Evolutionary conservation across 2,329 filamentous ascomycete genomes (phyloP), one percentile per base, ranked within the genome.

Genomic region (Pseudogymnoascus pannorum): DNA sequence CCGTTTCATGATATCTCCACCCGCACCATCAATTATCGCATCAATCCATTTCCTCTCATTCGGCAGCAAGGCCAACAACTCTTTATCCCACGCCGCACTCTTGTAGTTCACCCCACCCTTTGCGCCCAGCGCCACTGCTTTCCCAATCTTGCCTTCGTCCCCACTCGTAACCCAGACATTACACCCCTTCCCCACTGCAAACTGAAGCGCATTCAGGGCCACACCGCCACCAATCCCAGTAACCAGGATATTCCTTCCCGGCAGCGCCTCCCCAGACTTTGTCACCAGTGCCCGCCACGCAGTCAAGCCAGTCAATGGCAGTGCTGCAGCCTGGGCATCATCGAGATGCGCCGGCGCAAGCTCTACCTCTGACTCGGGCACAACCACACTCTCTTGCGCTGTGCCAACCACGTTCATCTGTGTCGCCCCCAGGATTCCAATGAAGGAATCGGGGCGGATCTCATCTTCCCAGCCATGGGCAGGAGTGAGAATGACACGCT

Each of bases 151-250:
- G 68, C 82, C 84, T 68, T 82, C 76, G 59, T 78, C 83, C 1
- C 85, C 84, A 71, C 83, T 87, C 9, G 69, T 72, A 16, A 73
- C 71, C 61, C 62, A 73, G 16, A 67, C 68, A 64, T 68, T 69
- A 18, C 57, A 61, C 36, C 91, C 89, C 66, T 85, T 76, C 8
- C 84, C 91, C 11, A 87, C 85, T 9, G 85, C 92, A 75, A 96
- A 96, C 72, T 91, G 81, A 67, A 97, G 77, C 5, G 83, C 88
- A 78, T 90, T 87, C 61, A 97, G 77, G 33, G 93, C 93, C 1
- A 97, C 93, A 44, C 93, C 93, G 35, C 93, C 93, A 0, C 93
- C 93, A 73, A 97, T 95, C 0, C 93, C 93, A 4, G 93, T 97
- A 42, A 97, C 76, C 31, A 97, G 77, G 3, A 97, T 79, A 70